Conservation (phyloP, 2,329 filamentous ascomycete species). For the Fusarium beomiforme region DNA sequence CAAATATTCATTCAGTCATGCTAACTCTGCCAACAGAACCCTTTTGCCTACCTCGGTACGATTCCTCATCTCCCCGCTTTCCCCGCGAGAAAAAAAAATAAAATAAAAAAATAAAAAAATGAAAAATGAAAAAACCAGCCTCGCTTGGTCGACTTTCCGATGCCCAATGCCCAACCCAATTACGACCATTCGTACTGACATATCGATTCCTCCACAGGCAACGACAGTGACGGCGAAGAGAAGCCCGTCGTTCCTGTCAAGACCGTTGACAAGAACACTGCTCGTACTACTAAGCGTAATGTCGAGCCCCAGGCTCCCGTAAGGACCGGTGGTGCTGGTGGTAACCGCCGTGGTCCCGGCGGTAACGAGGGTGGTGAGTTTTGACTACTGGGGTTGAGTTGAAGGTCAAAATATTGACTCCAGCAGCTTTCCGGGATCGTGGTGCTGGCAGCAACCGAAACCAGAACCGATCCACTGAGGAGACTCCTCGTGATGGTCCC, state of each 20-base stretch:
- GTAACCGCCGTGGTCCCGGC: conserved; percentile 65
- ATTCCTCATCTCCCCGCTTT: conserved; percentile 41
- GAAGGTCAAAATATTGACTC: conserved; percentile 19
- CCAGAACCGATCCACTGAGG: conserved; percentile 81
- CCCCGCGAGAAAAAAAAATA: conserved; percentile 19
- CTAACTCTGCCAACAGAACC: conserved; percentile 74
- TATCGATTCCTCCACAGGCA: conserved; percentile 55
- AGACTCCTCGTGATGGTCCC: conserved; percentile 64
- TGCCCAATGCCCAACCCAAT: conserved; percentile 16
- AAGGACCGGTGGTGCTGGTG: conserved; percentile 53
- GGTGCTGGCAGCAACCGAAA: conserved; percentile 84
- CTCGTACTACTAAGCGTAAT: conserved; percentile 85
- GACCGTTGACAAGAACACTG: conserved; percentile 84
- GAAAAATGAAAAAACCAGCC: conserved; percentile 2
- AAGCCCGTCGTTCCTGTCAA: conserved; percentile 86
- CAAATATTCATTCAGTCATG: conserved; percentile 3
- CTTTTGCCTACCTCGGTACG: conserved; percentile 98
- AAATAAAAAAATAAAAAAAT: no score
- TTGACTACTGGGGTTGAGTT: not conserved
- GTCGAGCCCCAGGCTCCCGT: conserved; percentile 77
- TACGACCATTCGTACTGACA: conserved; percentile 41
- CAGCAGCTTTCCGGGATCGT: conserved; percentile 87
- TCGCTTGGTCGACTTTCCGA: conserved; percentile 31
- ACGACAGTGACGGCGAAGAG: conserved; percentile 68
- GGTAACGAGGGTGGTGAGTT: conserved; percentile 89